Conservation (phyloP, 306 rosid species). For the Urtica urens region DNA sequence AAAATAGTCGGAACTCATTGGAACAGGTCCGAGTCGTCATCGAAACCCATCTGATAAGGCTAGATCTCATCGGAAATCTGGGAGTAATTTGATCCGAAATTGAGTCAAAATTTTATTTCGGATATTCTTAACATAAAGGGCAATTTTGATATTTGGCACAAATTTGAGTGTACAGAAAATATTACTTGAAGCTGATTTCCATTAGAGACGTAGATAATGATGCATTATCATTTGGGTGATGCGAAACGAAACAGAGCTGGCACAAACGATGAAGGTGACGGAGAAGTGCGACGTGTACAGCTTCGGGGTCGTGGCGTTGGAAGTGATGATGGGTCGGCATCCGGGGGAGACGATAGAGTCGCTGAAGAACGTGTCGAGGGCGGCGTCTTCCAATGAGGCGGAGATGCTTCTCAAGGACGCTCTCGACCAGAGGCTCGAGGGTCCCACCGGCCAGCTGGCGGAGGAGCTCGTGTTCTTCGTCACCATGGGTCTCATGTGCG, state of each 20-base stretch:
- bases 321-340: constrained; percentile 54
- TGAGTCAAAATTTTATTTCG: too few relatives aligned
- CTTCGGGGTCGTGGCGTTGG: constrained; percentile 46
- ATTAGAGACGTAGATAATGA: too few relatives aligned
- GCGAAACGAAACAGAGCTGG: constrained; percentile 34
- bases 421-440: constrained; percentile 34
- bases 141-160: too few relatives aligned
- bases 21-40: too few relatives aligned
- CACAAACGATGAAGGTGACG: constrained; percentile 41
- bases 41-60: too few relatives aligned
- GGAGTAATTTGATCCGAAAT: too few relatives aligned
- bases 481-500: constrained; percentile 42
- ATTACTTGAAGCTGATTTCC: too few relatives aligned
- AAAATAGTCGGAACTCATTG: too few relatives aligned
- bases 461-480: constrained; percentile 25
- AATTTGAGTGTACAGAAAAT: too few relatives aligned
- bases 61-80: too few relatives aligned
- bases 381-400: constrained; percentile 3
- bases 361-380: not conserved
- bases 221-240: too few relatives aligned
- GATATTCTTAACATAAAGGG: too few relatives aligned
- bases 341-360: constrained; percentile 37
- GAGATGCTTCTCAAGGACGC: constrained; percentile 31
- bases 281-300: constrained; percentile 51
- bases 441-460: constrained; percentile 22